Percentiles rank a stretch among this genome's conserved stretches.
Conservation (phyloP, 257 asterid species). For the Jacaranda copaia region DNA sequence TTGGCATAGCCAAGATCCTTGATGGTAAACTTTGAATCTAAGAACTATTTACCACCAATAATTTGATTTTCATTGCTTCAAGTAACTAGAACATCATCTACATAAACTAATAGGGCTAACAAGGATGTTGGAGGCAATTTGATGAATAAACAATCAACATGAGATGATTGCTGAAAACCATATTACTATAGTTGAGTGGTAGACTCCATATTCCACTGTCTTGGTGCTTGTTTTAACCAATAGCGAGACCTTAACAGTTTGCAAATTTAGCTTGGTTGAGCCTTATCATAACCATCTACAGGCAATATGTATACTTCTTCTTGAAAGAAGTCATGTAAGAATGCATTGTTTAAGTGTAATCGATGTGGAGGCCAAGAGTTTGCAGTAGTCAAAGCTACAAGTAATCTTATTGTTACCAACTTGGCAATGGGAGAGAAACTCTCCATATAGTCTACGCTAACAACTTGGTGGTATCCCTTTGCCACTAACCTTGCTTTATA, state of each 20-base stretch:
- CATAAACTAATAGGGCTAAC: background rate
- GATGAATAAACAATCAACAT: background rate
- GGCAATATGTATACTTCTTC: background rate
- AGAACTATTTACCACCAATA: background rate
- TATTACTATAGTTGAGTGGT: background rate
- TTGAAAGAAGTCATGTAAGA: background rate
- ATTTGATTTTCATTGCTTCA: background rate
- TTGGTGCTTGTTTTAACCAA: background rate
- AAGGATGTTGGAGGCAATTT: background rate
- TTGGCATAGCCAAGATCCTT: background rate
- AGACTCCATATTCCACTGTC: background rate
- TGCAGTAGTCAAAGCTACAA: background rate
- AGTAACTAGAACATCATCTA: background rate
- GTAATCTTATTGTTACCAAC: accelerated
- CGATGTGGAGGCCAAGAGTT: background rate
- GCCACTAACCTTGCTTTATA: background rate
- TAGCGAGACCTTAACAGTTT: background rate
- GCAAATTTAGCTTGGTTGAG: background rate
- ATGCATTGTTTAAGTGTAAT: too few relatives aligned
- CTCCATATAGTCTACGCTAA: background rate
- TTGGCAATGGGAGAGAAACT: background rate
- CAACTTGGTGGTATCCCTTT: background rate
- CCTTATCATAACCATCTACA: background rate
- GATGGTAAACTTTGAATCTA: background rate
- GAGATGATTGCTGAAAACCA: background rate